Conservation (phyloP, 2,329 filamentous ascomycete species). For the Cadophora sp. region DNA sequence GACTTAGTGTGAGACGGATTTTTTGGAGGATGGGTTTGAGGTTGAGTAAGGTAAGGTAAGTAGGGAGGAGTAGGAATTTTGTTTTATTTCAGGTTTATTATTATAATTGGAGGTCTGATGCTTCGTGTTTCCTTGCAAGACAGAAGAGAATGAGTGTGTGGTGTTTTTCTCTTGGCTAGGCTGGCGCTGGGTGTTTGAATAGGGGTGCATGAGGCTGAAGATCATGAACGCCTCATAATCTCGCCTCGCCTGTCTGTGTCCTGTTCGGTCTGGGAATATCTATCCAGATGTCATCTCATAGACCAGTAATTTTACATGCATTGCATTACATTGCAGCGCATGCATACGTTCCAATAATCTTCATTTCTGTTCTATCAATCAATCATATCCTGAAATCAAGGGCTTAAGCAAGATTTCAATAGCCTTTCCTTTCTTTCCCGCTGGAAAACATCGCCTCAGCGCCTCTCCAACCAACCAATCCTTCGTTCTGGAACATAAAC, state of each 20-base stretch:
- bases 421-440: not conserved
- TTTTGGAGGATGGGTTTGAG: not conserved
- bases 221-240: not conserved
- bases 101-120: too few species aligned
- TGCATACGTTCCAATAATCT: not conserved
- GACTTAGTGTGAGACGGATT: too few species aligned
- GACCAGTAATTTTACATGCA: not conserved
- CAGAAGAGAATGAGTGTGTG: too few species aligned
- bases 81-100: too few species aligned
- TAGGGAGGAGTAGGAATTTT: too few species aligned
- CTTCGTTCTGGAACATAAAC: not conserved
- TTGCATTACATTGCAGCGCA: constrained; percentile 9
- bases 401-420: not conserved
- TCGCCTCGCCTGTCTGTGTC: constrained; percentile 1
- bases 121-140: too few species aligned
- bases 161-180: too few species aligned
- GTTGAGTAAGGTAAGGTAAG: not conserved
- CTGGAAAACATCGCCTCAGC: not conserved
- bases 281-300: not conserved
- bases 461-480: constrained; percentile 11
- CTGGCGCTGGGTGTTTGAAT: not conserved
- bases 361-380: too few species aligned
- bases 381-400: not conserved
- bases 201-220: constrained; percentile 14
- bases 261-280: too few species aligned